A percentile compares a stretch with the other conserved stretches of the same genome.
Evolutionary conservation across 768 basidiomycete species (phyloP).

Genomic region (Pisolithus marmoratus): DNA sequence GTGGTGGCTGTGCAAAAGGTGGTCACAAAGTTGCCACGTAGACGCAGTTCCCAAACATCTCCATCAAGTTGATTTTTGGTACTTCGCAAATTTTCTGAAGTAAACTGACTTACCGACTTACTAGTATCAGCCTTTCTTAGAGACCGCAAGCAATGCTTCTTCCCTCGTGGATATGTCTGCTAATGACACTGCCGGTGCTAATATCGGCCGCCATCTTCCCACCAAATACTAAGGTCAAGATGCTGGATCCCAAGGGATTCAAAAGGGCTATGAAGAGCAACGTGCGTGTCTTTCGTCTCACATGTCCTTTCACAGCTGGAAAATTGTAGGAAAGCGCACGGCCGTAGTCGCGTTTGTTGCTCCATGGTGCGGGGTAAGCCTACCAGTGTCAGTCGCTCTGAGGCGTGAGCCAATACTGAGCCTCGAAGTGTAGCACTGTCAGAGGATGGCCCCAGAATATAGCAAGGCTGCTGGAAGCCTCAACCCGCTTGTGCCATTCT

Average conservation of each 20-base stretch:
- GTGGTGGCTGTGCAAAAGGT: neutral
- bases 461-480: constrained; percentile 75
- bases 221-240: constrained; percentile 58
- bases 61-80: neutral
- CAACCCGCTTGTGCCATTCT: constrained; percentile 78
- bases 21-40: neutral
- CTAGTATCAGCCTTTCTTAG: neutral
- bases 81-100: too few species aligned
- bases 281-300: constrained; percentile 39
- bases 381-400: neutral
- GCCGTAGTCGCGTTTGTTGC: constrained; percentile 86
- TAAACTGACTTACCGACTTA: too few species aligned
- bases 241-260: constrained; percentile 66
- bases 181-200: constrained; percentile 28
- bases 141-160: constrained; percentile 17
- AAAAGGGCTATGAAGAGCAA: constrained; percentile 68
- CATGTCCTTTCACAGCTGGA: neutral
- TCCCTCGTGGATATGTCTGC: constrained; percentile 8
- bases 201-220: constrained; percentile 44
- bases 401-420: neutral
- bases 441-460: constrained; percentile 80
- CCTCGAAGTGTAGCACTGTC: constrained; percentile 58
- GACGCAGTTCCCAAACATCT: neutral
- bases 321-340: constrained; percentile 45
- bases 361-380: constrained; percentile 85